These are phyloP conservation scores for Leccinum fuscescens DNA, from an alignment of 1,284 basidiomycete species.

Conservation along the genomic window DNA sequence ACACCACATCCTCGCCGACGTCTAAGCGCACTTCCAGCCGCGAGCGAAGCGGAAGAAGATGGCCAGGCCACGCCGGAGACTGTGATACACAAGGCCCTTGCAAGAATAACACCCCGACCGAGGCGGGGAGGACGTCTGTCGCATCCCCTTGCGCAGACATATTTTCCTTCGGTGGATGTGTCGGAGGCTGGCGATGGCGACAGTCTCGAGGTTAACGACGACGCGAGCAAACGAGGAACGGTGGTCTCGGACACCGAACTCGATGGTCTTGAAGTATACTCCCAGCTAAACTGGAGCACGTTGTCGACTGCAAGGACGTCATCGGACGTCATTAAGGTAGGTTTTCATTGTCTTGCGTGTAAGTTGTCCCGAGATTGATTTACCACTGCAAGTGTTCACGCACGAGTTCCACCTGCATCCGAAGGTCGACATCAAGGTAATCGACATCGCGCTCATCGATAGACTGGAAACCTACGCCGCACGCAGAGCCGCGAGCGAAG, in stretches of 20 bases:
- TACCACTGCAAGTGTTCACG: too few relatives aligned
- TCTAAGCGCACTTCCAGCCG: constrained; percentile 24
- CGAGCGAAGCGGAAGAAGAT: constrained; percentile 16
- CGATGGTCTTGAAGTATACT: too few relatives aligned
- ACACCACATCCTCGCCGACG: constrained; percentile 62
- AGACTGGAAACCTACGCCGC: too few relatives aligned
- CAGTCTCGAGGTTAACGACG: constrained; percentile 15
- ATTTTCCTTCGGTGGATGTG: constrained; percentile 17
- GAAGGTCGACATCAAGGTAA: too few relatives aligned
- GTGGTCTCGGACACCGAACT: constrained; percentile 54
- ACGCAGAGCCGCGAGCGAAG: too few relatives aligned
- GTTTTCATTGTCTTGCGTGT: too few relatives aligned
- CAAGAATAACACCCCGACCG: constrained; percentile 59
- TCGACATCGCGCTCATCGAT: too few relatives aligned
- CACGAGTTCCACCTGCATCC: too few relatives aligned
- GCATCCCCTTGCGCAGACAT: constrained; percentile 57
- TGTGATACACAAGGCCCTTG: constrained; percentile 49
- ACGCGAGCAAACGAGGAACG: constrained; percentile 51
- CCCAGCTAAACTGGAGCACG: too few relatives aligned
- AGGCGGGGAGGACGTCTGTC: constrained; percentile 46
- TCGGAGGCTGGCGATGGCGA: constrained; percentile 22
- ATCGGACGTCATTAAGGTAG: too few relatives aligned
- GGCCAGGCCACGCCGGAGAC: constrained; percentile 24
- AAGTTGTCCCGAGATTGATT: too few relatives aligned
- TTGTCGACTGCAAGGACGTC: too few relatives aligned